A percentile compares a stretch with the other conserved stretches of the same genome.
phyloP scores from a whole-genome alignment of 2,329 filamentous ascomycete species.

The Cladosporium austrohemisphaericum region DNA sequence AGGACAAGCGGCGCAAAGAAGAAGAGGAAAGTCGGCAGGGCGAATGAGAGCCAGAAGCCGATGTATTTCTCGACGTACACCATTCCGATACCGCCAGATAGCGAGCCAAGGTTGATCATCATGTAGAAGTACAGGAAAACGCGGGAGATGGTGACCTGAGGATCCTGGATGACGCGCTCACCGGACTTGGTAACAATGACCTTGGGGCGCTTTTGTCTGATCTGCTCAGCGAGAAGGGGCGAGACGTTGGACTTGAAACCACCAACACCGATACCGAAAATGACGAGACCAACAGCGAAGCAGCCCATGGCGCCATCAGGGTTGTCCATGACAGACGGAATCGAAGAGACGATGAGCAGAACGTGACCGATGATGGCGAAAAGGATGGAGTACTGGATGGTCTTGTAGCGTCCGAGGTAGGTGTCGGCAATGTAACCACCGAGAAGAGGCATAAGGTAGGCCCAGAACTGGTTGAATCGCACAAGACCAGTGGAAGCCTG shows the following conservation, averaged over 20 bases:
- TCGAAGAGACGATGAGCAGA: slow-evolving; percentile 61
- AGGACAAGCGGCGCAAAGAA: slow-evolving; percentile 58
- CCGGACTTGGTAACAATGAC: slow-evolving; percentile 40
- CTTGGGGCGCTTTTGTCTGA: slow-evolving; percentile 37
- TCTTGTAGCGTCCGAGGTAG: slow-evolving; percentile 64
- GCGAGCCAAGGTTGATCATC: slow-evolving; percentile 67
- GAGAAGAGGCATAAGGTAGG: slow-evolving; percentile 42
- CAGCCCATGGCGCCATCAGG: slow-evolving; percentile 56
- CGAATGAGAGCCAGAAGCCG: slow-evolving; percentile 64
- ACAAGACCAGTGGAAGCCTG: slow-evolving; percentile 42
- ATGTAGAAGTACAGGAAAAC: slow-evolving; percentile 63
- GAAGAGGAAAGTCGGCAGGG: slow-evolving; percentile 62
- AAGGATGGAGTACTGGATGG: slow-evolving; percentile 62
- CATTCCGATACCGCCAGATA: slow-evolving; percentile 57
- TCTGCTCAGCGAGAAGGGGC: slow-evolving; percentile 48
- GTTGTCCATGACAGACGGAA: slow-evolving; percentile 60
- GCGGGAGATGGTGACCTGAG: slow-evolving; percentile 44
- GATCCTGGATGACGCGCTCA: slow-evolving; percentile 46
- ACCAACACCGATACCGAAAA: slow-evolving; percentile 70
- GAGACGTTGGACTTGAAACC: slow-evolving; percentile 77
- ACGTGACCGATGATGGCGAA: slow-evolving; percentile 64
- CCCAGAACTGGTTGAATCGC: slow-evolving; percentile 49
- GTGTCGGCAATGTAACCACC: slow-evolving; percentile 59
- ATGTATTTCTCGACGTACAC: slow-evolving; percentile 58
- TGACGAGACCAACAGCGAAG: slow-evolving; percentile 61